Base-by-base conservation (phyloP, 306 rosid genomes). In the Pterocarpus santalinus region DNA sequence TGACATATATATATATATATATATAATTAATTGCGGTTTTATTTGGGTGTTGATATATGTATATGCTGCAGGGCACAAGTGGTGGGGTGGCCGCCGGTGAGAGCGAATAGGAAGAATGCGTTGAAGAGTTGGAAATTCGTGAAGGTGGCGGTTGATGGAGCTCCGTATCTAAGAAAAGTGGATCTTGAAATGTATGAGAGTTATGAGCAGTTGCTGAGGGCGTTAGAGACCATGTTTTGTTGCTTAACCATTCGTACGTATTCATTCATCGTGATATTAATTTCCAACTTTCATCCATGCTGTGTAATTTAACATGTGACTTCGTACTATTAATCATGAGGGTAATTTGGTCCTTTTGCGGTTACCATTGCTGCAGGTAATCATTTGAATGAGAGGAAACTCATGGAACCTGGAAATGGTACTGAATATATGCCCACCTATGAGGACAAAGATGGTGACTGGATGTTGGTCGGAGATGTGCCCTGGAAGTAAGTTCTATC, bases 401-500 rank as follows among this genome's bases (percentile, higher is more conserved):
- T 76, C 3, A 77, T 73, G 84, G 96, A 88, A 67, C 66, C 72
- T 10, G 89, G 83, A 47, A 89, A 81, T 76, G 90, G 90, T 10
- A 67, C 82, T 5, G 96, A 91, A 28, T 91, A 89, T 84, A 79
- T 89, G 61, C 87, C 92, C 36, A 89, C 97, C 57, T 90, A 89
- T 34, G 95, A 92, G 78, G 93, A 92, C 78, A 89, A 70, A 80
- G 97, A 92, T 72, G 97, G 92, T 78, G 95, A 92, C 58, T 92
- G 93, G 97, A 92, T 92, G 97, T 83, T 92, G 38, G 86, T 90
- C 30, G 97, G 97, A 30, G 97, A 92, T 89, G 97, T 92, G 4
- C 97, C 97, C 0, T 92, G 97, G 97, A 89, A 89, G 97, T 90
- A 82, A 81, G 90, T 79, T 76, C 53, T 22, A 22, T 22, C 28